Conservation (phyloP, 2,329 filamentous ascomycete genomes). For the Colletotrichum salicis region DNA sequence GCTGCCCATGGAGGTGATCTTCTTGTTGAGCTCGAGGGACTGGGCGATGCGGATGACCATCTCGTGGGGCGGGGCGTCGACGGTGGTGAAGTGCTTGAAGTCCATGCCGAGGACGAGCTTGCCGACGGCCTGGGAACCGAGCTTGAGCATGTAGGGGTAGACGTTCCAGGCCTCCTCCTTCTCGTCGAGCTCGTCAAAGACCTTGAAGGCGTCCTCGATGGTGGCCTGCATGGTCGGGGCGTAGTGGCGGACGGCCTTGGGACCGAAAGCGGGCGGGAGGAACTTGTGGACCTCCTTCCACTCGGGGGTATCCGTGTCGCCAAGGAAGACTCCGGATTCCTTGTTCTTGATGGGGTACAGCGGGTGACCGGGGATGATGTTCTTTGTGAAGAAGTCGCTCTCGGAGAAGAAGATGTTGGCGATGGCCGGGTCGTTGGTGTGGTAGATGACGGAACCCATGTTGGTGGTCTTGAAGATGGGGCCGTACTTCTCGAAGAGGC, state of each 20-base stretch:
- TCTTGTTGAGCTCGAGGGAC: constrained; percentile 67
- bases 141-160: constrained; percentile 62
- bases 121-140: constrained; percentile 57
- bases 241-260: constrained; percentile 71
- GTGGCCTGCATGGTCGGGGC: constrained; percentile 67
- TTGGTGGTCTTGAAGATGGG: constrained; percentile 62
- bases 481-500: constrained; percentile 64
- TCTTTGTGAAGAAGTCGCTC: constrained; percentile 64
- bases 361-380: constrained; percentile 61
- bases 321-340: constrained; percentile 56
- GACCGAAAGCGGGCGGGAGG: constrained; percentile 66
- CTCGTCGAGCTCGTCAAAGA: constrained; percentile 62
- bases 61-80: constrained; percentile 60
- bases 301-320: constrained; percentile 61
- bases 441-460: constrained; percentile 60
- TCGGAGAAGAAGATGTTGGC: constrained; percentile 59
- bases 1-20: constrained; percentile 61
- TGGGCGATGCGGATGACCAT: constrained; percentile 63
- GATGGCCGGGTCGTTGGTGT: constrained; percentile 61
- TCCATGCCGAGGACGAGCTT: constrained; percentile 58
- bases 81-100: constrained; percentile 54
- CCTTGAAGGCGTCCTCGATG: constrained; percentile 60
- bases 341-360: constrained; percentile 54
- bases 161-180: constrained; percentile 59
- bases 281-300: constrained; percentile 70